Evolutionary conservation across 148 eudicot genomes (phyloP).

Genomic region (Arctostaphylos glauca): DNA sequence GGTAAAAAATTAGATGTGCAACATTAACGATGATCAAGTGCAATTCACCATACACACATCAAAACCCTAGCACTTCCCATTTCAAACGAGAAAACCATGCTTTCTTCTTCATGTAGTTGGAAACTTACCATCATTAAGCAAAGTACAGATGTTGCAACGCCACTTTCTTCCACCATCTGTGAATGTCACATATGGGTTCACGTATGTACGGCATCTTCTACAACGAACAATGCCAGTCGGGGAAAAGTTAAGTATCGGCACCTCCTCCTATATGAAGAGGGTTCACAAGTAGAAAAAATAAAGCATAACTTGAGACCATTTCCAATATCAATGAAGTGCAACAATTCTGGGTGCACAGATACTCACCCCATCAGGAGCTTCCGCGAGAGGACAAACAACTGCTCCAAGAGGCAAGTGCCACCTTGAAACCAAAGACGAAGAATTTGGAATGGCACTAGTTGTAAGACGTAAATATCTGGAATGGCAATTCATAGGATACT

Average conservation of each 20-base stretch:
- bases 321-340: constrained; percentile 1
- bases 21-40: neutral
- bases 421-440: constrained; percentile 86
- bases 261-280: constrained; percentile 74
- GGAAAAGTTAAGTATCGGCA: constrained; percentile 82
- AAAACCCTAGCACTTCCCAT: neutral
- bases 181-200: constrained; percentile 84
- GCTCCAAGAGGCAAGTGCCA: constrained; percentile 99
- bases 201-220: constrained; percentile 95
- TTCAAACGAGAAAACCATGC: neutral
- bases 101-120: neutral
- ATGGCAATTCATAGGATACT: constrained; percentile 72
- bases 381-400: constrained; percentile 97
- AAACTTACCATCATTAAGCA: constrained; percentile 86
- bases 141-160: constrained; percentile 92
- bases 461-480: constrained; percentile 75
- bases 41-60: neutral
- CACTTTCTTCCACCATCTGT: constrained; percentile 95
- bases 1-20: neutral
- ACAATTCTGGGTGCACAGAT: constrained; percentile 13
- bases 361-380: constrained; percentile 90
- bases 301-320: constrained; percentile 19
- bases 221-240: constrained; percentile 89
- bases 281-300: constrained; percentile 15
- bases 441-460: constrained; percentile 79